phyloP scores from a whole-genome alignment of 106 monocot genomes.

The Triglochin maritima region DNA sequence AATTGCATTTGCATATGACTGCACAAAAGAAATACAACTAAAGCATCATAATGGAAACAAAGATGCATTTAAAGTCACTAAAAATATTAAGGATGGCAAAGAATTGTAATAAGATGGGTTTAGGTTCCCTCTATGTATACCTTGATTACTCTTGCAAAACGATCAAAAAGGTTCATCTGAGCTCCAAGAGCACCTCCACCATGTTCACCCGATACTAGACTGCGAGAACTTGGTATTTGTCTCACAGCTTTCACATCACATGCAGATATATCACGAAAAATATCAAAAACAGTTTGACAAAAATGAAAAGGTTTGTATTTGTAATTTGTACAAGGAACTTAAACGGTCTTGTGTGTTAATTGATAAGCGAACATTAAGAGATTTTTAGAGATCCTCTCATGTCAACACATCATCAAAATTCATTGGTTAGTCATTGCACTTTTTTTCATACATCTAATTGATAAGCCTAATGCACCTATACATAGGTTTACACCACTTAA shows the following conservation, averaged over 20 bases:
- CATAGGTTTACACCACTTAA: no score
- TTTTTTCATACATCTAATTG: no score
- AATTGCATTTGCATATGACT: slow-evolving; percentile 98
- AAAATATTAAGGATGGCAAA: not conserved
- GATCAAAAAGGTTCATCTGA: slow-evolving; percentile 82
- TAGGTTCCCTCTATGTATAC: slow-evolving; percentile 17
- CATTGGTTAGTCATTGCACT: no score
- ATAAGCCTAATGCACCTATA: no score
- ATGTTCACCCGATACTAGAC: slow-evolving; percentile 29
- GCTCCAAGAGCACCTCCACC: slow-evolving; percentile 49
- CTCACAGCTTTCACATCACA: slow-evolving; percentile 26
- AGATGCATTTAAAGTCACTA: not conserved
- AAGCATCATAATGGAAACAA: not conserved
- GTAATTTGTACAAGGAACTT: not conserved
- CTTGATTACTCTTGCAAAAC: slow-evolving; percentile 75
- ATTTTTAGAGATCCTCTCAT: not conserved
- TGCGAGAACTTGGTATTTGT: slow-evolving; percentile 25
- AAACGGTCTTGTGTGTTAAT: not conserved
- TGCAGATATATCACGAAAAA: not conserved
- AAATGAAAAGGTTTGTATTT: not conserved
- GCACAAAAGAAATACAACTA: slow-evolving; percentile 1
- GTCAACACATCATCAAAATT: no score
- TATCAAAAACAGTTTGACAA: not conserved
- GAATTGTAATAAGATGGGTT: not conserved
- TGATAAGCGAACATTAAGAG: not conserved